Base-by-base conservation (phyloP, 1,284 basidiomycete species). In the Apiotrichum laibachii region DNA sequence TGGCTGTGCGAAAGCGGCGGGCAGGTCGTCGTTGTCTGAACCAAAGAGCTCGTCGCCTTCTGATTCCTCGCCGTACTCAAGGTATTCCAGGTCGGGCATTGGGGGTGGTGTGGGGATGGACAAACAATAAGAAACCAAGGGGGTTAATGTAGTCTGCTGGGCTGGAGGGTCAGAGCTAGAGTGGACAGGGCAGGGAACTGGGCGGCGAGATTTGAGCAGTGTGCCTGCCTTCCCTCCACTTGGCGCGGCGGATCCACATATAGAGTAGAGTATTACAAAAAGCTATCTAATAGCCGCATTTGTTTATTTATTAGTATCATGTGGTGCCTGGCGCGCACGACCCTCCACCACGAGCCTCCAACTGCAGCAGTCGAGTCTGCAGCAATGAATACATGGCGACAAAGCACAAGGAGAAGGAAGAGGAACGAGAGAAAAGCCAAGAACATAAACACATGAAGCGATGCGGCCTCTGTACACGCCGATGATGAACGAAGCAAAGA, bases 61-160 rank as follows among this genome's bases (percentile, higher is more conserved):
- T 40, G 71, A 68, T 47, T 71, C 68, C 31, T 71, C 74, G 34
- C 57, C 69, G 47, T 68, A 68, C 47, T 68, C 67, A 2, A 65
- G 61, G 51, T 71, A 71, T 50, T 68, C 69, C 18, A 67, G 65
- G n/a, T 55, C 33, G 35, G 55, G 51, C 63, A 65, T 65, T 15
- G 39, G 37, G 35, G 40, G 33, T 11, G n/a, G 43, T n/a, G 40
- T 16, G 11, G 37, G 37, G 15, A 16, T 37, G 37, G 37, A 37
- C 37, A 37, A 37, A 7, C 15, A 37, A 11, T 37, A 10, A 4
- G 42, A 11, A 7, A 31, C 26, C 4, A 31, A 7, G 26, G 26
- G 26, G 7, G 26, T 31, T 31, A 31, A 4, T 31, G 26, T 31
- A 31, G 26, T 31, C n/a, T n/a, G n/a, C n/a, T n/a, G n/a, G n/a